Evolutionary conservation across 352 stramenopile genomes (phyloP).

Genomic region (Globisporangium carolinianum): DNA sequence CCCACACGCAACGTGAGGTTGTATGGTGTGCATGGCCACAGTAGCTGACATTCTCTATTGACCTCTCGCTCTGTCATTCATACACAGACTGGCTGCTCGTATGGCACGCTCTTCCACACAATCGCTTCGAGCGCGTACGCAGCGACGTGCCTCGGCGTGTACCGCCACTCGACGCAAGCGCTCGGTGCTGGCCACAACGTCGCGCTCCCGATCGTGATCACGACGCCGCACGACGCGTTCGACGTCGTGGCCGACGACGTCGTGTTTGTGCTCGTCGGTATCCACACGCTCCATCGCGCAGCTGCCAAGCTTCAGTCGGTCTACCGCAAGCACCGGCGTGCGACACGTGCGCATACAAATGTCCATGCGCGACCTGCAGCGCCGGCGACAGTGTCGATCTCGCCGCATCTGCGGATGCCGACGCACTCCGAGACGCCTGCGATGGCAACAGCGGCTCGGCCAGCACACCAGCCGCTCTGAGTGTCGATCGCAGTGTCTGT

Average conservation of each 20-base stretch:
- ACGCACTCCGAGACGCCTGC: too few relatives aligned
- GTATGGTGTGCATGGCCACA: constrained; percentile 1
- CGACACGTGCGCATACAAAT: not conserved
- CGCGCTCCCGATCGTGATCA: constrained; percentile 72
- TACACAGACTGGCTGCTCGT: constrained; percentile 31
- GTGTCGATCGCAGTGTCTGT: not conserved
- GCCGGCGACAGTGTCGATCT: constrained; percentile 16
- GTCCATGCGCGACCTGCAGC: too few relatives aligned
- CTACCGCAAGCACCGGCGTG: constrained; percentile 21
- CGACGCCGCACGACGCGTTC: constrained; percentile 46
- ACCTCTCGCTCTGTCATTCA: not conserved
- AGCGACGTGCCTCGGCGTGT: constrained; percentile 67
- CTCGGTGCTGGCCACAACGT: constrained; percentile 28
- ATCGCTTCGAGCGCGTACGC: constrained; percentile 56
- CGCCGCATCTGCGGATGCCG: constrained; percentile 22
- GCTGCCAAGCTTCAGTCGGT: constrained; percentile 46
- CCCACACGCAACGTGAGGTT: not conserved
- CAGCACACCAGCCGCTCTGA: too few relatives aligned
- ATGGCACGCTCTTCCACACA: constrained; percentile 51
- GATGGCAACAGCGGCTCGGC: too few relatives aligned
- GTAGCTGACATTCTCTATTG: not conserved
- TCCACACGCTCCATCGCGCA: constrained; percentile 65
- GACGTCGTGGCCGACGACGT: constrained; percentile 43
- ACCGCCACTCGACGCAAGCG: constrained; percentile 55
- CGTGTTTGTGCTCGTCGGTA: constrained; percentile 69